These are phyloP conservation scores for Saccharomycopsis sp. DNA, from an alignment of 805 yeast species.

Conservation along the genomic window DNA sequence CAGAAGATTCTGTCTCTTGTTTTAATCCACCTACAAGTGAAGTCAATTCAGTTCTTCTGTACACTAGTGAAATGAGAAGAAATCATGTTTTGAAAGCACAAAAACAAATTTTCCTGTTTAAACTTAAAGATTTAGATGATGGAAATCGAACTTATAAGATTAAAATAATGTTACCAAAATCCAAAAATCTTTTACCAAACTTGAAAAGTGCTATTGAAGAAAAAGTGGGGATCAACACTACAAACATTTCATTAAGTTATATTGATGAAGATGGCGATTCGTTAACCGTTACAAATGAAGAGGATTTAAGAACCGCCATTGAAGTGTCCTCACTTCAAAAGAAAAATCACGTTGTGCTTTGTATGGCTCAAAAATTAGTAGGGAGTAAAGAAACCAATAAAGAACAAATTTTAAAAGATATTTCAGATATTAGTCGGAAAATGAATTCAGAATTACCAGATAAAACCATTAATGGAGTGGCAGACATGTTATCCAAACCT, in stretches of 20 bases:
- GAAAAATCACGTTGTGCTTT: not conserved
- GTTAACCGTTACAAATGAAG: slow-evolving; percentile 25
- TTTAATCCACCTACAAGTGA: slow-evolving; percentile 16
- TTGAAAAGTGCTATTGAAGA: slow-evolving; percentile 21
- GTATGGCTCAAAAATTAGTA: not conserved
- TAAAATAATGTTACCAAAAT: slow-evolving; percentile 18
- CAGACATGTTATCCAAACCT: slow-evolving; percentile 8
- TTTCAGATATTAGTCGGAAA: not conserved
- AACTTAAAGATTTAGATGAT: slow-evolving; percentile 18
- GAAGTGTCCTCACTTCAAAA: slow-evolving; percentile 10
- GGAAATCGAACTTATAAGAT: slow-evolving; percentile 21
- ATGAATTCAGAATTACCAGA: not conserved
- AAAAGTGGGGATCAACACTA: slow-evolving; percentile 19
- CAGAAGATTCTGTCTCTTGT: slow-evolving; percentile 18
- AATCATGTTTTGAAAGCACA: slow-evolving; percentile 7
- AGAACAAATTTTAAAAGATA: not conserved
- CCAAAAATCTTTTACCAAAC: slow-evolving; percentile 19
- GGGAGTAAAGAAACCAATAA: not conserved
- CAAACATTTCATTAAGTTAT: slow-evolving; percentile 26
- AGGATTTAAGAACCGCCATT: slow-evolving; percentile 26
- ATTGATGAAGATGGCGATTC: slow-evolving; percentile 31
- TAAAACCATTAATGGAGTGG: not conserved
- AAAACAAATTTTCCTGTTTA: slow-evolving; percentile 13
- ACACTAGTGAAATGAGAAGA: slow-evolving; percentile 9
- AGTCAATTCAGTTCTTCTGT: slow-evolving; percentile 12